Evolutionary conservation across 202 grass and related monocot genomes (phyloP).

Genomic region (Cymbopogon flexuosus): DNA sequence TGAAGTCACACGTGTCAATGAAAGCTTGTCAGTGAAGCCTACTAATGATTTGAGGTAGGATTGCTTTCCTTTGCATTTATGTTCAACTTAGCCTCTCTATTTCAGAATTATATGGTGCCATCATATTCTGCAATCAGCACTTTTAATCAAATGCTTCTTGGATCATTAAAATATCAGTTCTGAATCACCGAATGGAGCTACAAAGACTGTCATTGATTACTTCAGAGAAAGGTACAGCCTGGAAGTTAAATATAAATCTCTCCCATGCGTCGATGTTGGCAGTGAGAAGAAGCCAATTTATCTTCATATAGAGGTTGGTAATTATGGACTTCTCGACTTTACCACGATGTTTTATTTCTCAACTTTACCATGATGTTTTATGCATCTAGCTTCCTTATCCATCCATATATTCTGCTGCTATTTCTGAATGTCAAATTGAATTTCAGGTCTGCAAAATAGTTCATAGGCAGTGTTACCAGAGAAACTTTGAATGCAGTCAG

Average conservation of each 20-base stretch:
- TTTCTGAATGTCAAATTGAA: neutral
- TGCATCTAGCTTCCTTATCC: neutral
- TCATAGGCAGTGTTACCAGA: constrained; percentile 25
- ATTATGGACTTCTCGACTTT: too few relatives aligned
- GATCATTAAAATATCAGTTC: constrained; percentile 20
- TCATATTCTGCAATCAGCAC: neutral
- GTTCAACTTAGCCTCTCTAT: neutral
- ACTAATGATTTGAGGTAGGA: neutral
- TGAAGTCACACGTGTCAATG: constrained; percentile 26
- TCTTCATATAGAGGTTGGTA: constrained; percentile 10
- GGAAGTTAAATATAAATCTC: constrained; percentile 22
- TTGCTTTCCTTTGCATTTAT: neutral
- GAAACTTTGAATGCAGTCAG: constrained; percentile 17
- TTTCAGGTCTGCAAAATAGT: constrained; percentile 45
- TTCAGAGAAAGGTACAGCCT: constrained; percentile 40
- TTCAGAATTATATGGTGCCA: neutral
- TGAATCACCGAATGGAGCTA: neutral
- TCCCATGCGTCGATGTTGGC: constrained; percentile 45
- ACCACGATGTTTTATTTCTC: neutral
- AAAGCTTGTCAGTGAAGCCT: constrained; percentile 16
- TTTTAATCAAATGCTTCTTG: neutral
- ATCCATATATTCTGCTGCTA: neutral
- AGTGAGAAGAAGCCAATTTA: constrained; percentile 40
- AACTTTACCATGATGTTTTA: neutral
- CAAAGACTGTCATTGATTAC: constrained; percentile 31